Conservation (phyloP, 805 yeast genomes). For the Barnettozyma botsteinii region DNA sequence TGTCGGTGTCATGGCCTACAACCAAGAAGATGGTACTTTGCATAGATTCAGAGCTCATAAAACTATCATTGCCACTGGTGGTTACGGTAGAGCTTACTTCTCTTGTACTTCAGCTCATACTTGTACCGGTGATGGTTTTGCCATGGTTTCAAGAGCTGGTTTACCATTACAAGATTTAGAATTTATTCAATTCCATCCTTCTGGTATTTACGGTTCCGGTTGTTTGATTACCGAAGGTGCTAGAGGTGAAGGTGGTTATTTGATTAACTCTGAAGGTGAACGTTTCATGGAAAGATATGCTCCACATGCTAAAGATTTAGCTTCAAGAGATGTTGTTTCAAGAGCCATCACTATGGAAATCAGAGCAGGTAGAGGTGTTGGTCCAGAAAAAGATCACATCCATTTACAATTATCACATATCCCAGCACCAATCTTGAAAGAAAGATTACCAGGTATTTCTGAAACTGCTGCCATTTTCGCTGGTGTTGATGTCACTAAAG, state of each 20-base stretch:
- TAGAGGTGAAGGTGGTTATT: constrained; percentile 99
- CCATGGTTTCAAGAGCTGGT: constrained; percentile 98
- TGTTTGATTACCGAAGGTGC: constrained; percentile 99
- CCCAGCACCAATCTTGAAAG: constrained; percentile 86
- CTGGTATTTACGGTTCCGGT: constrained; percentile 99
- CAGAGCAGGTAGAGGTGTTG: constrained; percentile 99
- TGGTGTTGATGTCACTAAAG: constrained; percentile 98
- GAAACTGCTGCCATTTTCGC: constrained; percentile 98
- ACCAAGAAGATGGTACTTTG: constrained; percentile 97
- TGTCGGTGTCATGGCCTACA: constrained; percentile 95
- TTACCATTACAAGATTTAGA: constrained; percentile 96
- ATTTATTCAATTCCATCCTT: constrained; percentile 98
- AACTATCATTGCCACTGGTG: constrained; percentile 97
- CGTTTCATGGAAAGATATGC: constrained; percentile 99
- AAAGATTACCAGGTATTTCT: constrained; percentile 98
- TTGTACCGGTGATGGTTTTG: constrained; percentile 98
- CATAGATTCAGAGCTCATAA: constrained; percentile 97
- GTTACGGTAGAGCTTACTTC: constrained; percentile 97
- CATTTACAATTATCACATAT: constrained; percentile 88
- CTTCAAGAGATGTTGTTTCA: constrained; percentile 97
- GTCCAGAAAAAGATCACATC: constrained; percentile 93
- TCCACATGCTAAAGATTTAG: constrained; percentile 96
- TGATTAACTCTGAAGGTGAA: constrained; percentile 96
- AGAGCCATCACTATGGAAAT: constrained; percentile 98
- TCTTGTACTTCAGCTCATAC: constrained; percentile 99